These are phyloP conservation scores for Pulveroboletus frians DNA, from an alignment of 768 basidiomycete genomes.

Conservation along the genomic window DNA sequence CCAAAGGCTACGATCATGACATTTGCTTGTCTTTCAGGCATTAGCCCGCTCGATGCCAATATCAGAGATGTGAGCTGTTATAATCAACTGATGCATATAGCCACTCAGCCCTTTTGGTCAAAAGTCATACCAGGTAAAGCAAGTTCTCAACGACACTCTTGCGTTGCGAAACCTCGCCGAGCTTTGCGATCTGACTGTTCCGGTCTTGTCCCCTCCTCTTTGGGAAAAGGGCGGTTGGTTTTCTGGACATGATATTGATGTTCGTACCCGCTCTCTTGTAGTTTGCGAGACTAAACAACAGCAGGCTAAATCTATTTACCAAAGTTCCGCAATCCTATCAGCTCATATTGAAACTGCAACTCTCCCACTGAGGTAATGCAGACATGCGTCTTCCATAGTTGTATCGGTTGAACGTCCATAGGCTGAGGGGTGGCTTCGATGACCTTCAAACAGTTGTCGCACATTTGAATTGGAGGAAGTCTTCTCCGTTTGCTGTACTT, in stretches of 20 bases:
- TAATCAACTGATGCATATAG: slow-evolving; percentile 1
- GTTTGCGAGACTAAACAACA: slow-evolving; percentile 5
- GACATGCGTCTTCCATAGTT: not conserved
- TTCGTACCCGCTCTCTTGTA: slow-evolving; percentile 12
- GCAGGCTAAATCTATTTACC: slow-evolving; percentile 38
- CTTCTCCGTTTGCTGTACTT: slow-evolving; percentile 52
- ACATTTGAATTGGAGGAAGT: slow-evolving; percentile 50
- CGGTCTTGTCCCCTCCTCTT: slow-evolving; percentile 40
- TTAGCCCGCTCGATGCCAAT: slow-evolving; percentile 30
- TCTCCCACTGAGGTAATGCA: slow-evolving; percentile 50
- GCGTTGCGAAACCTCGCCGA: slow-evolving; percentile 49
- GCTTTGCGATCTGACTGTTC: slow-evolving; percentile 45
- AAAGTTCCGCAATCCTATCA: slow-evolving; percentile 54
- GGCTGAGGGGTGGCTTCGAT: slow-evolving; percentile 31
- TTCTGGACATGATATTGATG: slow-evolving; percentile 13
- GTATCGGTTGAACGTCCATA: slow-evolving; percentile 13
- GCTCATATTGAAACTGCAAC: slow-evolving; percentile 55
- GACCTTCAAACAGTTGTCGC: slow-evolving; percentile 42
- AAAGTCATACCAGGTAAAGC: slow-evolving; percentile 37
- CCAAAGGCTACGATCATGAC: slow-evolving; percentile 53
- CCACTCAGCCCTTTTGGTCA: not conserved
- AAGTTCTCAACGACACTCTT: slow-evolving; percentile 58
- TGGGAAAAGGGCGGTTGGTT: slow-evolving; percentile 39
- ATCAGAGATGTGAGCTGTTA: slow-evolving; percentile 41
- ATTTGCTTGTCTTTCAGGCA: slow-evolving; percentile 54